Conservation (phyloP, 805 yeast species). For the Candida berthetii region DNA sequence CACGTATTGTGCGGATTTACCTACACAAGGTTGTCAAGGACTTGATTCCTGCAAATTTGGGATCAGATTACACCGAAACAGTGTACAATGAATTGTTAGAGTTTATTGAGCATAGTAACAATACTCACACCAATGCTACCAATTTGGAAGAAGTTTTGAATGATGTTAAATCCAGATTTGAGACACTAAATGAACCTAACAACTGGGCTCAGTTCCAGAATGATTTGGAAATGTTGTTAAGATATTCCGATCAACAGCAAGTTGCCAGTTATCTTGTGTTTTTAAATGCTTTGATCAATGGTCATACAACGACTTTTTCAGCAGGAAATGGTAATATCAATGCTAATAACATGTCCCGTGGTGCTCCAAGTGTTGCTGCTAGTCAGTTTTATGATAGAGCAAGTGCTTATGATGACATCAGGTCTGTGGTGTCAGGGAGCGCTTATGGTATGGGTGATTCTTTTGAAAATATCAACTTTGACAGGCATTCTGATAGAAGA, state of each 20-base stretch:
- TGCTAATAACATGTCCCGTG: too few relatives aligned
- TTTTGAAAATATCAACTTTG: conserved; percentile 27
- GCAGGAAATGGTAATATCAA: too few relatives aligned
- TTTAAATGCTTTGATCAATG: conserved; percentile 17
- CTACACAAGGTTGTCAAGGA: conserved; percentile 14
- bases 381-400: neutral
- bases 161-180: neutral
- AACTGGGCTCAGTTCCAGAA: conserved; percentile 28
- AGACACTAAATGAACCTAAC: neutral
- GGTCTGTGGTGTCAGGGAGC: conserved; percentile 4
- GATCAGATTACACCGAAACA: conserved; percentile 6
- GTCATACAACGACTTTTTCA: neutral
- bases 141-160: neutral
- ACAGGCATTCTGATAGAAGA: conserved; percentile 29
- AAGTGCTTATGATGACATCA: conserved; percentile 3
- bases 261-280: conserved; percentile 29
- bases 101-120: conserved; percentile 11
- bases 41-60: conserved; percentile 7
- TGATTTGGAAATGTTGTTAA: conserved; percentile 24
- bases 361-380: too few relatives aligned
- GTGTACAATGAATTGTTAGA: conserved; percentile 12
- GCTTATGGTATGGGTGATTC: conserved; percentile 27
- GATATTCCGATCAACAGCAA: conserved; percentile 23
- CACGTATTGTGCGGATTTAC: conserved; percentile 5
- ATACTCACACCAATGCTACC: neutral